A percentile compares a stretch with the other conserved stretches of the same genome.
Conservation (phyloP, 345 rosid species). For the Euphorbia lathyris region DNA sequence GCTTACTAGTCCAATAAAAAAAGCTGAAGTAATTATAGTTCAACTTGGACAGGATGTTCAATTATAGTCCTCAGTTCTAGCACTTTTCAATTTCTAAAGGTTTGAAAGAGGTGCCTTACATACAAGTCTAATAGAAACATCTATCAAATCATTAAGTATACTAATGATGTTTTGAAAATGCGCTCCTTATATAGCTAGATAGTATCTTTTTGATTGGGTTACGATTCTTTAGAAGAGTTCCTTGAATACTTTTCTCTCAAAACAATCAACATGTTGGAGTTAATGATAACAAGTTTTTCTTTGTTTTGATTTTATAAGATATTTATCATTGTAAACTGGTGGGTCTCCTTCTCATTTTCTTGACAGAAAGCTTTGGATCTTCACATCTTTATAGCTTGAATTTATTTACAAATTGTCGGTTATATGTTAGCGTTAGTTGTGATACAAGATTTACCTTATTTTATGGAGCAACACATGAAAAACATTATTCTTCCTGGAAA, state of each 20-base stretch:
- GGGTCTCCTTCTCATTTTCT: background rate
- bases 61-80: too few relatives aligned
- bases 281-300: too few relatives aligned
- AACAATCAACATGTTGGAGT: too few relatives aligned
- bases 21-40: too few relatives aligned
- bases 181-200: background rate
- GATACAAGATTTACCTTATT: background rate
- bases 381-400: background rate
- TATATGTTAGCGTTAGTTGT: background rate
- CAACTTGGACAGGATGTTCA: too few relatives aligned
- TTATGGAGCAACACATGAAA: background rate
- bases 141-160: slow-evolving; percentile 86
- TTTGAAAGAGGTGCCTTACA: too few relatives aligned
- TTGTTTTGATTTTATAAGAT: too few relatives aligned
- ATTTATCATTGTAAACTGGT: too few relatives aligned
- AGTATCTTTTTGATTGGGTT: background rate
- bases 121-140: slow-evolving; percentile 94
- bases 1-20: too few relatives aligned
- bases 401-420: background rate
- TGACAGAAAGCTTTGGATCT: background rate
- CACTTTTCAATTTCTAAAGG: too few relatives aligned
- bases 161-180: slow-evolving; percentile 58
- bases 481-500: background rate
- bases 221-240: background rate
- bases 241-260: too few relatives aligned